Conservation (phyloP, 1,139 yeast genomes). For the Hansenula anomala region DNA sequence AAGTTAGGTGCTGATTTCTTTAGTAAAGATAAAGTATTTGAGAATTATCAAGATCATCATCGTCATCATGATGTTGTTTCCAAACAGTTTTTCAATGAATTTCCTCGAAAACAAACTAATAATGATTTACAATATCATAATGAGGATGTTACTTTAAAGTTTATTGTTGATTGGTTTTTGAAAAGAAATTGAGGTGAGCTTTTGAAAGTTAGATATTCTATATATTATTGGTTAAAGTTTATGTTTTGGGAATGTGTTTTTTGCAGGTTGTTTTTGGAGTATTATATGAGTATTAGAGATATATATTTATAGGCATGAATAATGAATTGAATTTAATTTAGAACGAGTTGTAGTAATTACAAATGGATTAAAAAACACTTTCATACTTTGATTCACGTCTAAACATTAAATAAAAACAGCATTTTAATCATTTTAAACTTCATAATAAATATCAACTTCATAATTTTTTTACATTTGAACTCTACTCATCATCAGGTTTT, state of each 20-base stretch:
- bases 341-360: no score
- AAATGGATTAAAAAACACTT: no score
- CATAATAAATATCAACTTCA: no score
- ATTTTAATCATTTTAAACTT: no score
- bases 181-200: constrained; percentile 2
- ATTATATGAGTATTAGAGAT: no score
- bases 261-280: no score
- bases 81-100: constrained; percentile 20
- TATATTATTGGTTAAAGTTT: no score
- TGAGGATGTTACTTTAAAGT: constrained; percentile 20
- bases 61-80: constrained; percentile 3
- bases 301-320: no score
- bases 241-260: no score
- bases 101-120: constrained; percentile 22
- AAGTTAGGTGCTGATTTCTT: constrained; percentile 2
- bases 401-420: no score
- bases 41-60: constrained; percentile 6
- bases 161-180: constrained; percentile 22
- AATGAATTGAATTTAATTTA: no score
- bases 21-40: constrained; percentile 9
- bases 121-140: constrained; percentile 22
- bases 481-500: constrained; percentile 1
- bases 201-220: not conserved
- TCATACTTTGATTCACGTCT: no score
- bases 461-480: constrained; percentile 5